A percentile compares a stretch with the other conserved stretches of the same genome.
These are phyloP conservation scores for Penicillium fimorum DNA, from an alignment of 495 filamentous ascomycete genomes.

Conservation along the genomic window DNA sequence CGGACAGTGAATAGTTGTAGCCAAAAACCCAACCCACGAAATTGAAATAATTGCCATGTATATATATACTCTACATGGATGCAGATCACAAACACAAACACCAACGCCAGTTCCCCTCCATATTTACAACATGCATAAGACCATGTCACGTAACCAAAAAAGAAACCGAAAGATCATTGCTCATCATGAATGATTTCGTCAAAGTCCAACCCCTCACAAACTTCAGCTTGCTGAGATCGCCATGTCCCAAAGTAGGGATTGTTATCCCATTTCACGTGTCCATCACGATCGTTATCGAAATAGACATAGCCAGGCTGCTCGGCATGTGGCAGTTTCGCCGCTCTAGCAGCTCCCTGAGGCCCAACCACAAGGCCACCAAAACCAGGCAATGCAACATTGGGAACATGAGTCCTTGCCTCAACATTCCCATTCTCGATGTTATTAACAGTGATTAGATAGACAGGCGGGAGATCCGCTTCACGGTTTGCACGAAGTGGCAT, in stretches of 20 bases:
- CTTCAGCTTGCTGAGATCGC: conserved; percentile 37
- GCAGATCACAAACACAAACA: neutral
- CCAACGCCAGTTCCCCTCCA: conserved; percentile 15
- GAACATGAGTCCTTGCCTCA: conserved; percentile 45
- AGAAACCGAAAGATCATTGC: conserved; percentile 22
- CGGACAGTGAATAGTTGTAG: neutral
- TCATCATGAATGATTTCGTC: conserved; percentile 21
- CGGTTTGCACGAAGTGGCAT: conserved; percentile 40
- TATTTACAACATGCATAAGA: conserved; percentile 8
- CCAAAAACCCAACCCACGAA: neutral
- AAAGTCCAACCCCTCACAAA: conserved; percentile 41
- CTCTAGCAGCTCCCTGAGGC: conserved; percentile 20
- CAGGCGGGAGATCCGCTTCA: conserved; percentile 36
- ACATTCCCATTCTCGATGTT: conserved; percentile 35
- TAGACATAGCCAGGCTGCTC: conserved; percentile 42
- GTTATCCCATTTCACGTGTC: conserved; percentile 32
- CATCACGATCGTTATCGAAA: conserved; percentile 43
- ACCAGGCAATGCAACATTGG: conserved; percentile 36
- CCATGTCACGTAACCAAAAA: conserved; percentile 10
- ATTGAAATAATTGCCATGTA: neutral
- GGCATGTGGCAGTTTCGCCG: conserved; percentile 8
- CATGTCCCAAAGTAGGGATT: conserved; percentile 44
- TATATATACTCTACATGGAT: neutral
- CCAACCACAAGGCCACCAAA: conserved; percentile 39
- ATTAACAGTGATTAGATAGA: conserved; percentile 47